These are phyloP conservation scores for Berkeleyomyces rouxiae DNA, from an alignment of 2,329 filamentous ascomycete genomes.

Conservation along the genomic window DNA sequence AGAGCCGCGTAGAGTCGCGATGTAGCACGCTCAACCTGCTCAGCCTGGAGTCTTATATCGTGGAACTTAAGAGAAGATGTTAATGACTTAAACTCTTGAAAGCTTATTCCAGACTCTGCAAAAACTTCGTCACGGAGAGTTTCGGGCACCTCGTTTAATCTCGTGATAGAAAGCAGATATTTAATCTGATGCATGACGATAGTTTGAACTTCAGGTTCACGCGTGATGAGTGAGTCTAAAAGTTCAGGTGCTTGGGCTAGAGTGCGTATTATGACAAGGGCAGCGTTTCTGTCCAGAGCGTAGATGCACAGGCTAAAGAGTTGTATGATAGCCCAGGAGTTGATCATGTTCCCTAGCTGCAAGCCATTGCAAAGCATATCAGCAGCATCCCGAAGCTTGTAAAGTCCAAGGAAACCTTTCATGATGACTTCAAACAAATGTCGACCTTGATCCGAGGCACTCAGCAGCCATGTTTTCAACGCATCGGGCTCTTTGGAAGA, in stretches of 20 bases:
- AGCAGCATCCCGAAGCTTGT: slow-evolving; percentile 28
- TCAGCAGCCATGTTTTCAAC: neutral
- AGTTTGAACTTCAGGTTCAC: slow-evolving; percentile 4
- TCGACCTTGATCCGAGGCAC: slow-evolving; percentile 4
- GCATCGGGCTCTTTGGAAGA: neutral
- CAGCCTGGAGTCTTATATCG: slow-evolving; percentile 6
- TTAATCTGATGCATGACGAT: slow-evolving; percentile 14
- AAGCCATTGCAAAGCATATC: slow-evolving; percentile 26
- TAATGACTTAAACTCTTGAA: slow-evolving; percentile 4
- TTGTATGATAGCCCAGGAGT: slow-evolving; percentile 20
- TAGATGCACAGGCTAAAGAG: slow-evolving; percentile 28
- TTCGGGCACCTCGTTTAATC: slow-evolving; percentile 3
- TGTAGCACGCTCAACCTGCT: slow-evolving; percentile 1
- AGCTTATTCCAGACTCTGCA: neutral
- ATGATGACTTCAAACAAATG: slow-evolving; percentile 30
- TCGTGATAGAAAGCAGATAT: slow-evolving; percentile 13
- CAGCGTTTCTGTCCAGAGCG: slow-evolving; percentile 21
- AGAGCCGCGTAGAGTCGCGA: neutral
- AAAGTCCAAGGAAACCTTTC: slow-evolving; percentile 31
- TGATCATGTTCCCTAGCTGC: slow-evolving; percentile 21
- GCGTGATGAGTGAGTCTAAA: slow-evolving; percentile 6
- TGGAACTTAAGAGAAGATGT: neutral
- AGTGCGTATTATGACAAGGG: slow-evolving; percentile 10
- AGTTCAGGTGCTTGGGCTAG: slow-evolving; percentile 3
- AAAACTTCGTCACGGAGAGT: neutral